These are phyloP conservation scores for Cryptococcus maquisensis DNA, from an alignment of 1,284 basidiomycete species.

Conservation along the genomic window DNA sequence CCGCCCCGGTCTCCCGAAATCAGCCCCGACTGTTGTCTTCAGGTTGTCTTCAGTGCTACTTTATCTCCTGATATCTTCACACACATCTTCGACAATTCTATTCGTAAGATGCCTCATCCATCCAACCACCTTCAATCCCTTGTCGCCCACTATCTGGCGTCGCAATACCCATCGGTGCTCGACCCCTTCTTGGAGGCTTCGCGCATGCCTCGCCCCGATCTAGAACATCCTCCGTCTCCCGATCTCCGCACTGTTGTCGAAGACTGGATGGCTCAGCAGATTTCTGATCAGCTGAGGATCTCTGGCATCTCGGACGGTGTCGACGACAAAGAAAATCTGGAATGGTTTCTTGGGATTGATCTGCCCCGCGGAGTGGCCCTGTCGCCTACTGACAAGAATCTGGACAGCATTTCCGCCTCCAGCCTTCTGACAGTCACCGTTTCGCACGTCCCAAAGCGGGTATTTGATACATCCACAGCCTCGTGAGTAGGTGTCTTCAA, in stretches of 20 bases:
- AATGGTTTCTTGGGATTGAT: conserved; percentile 1
- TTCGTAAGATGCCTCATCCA: background rate
- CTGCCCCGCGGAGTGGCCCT: conserved; percentile 21
- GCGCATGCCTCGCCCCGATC: conserved; percentile 23
- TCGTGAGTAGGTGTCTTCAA: conserved; percentile 21
- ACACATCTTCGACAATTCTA: background rate
- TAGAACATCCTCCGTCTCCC: conserved; percentile 23
- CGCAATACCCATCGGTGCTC: conserved; percentile 38
- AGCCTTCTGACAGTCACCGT: conserved; percentile 39
- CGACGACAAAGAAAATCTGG: no score
- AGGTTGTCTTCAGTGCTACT: background rate
- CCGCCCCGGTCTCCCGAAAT: no score
- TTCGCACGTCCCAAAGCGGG: conserved; percentile 25
- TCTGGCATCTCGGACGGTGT: conserved; percentile 5
- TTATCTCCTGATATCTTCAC: no score
- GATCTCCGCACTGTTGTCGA: conserved; percentile 39
- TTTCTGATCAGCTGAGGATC: conserved; percentile 15
- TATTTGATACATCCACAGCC: conserved; percentile 40
- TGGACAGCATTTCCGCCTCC: conserved; percentile 34
- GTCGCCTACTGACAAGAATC: conserved; percentile 12
- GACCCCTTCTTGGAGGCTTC: conserved; percentile 35
- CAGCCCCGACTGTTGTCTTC: no score
- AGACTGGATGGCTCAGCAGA: conserved; percentile 24
- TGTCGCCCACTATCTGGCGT: conserved; percentile 42
- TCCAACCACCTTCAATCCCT: conserved; percentile 21